Percentiles rank a stretch among this genome's conserved stretches.
phyloP scores from a whole-genome alignment of 306 rosid genomes.

The Prunus armeniaca region DNA sequence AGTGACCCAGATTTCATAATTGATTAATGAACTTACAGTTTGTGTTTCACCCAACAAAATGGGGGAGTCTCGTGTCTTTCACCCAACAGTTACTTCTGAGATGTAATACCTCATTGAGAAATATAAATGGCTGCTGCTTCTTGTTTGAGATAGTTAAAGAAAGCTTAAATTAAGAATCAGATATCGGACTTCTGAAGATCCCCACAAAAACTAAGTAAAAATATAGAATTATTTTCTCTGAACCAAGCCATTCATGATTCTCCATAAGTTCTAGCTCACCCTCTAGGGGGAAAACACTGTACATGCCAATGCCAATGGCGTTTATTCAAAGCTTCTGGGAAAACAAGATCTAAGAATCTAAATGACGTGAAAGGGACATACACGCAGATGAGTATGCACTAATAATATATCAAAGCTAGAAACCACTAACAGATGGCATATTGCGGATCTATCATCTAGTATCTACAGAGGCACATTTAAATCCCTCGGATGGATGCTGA shows the following conservation, averaged over 20 bases:
- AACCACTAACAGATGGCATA: slow-evolving; percentile 34
- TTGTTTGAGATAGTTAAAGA: not conserved
- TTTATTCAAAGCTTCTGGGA: slow-evolving; percentile 11
- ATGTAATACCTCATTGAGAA: not conserved
- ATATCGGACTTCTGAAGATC: not conserved
- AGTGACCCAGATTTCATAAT: too few species aligned
- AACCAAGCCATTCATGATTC: slow-evolving; percentile 16
- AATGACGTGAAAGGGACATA: slow-evolving; percentile 14
- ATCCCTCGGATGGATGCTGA: slow-evolving; percentile 33
- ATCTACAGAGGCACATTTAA: slow-evolving; percentile 35
- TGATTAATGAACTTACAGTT: too few species aligned
- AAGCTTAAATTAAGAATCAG: not conserved
- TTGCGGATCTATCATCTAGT: slow-evolving; percentile 37
- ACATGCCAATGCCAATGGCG: slow-evolving; percentile 20
- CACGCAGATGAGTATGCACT: slow-evolving; percentile 29
- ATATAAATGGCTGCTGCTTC: not conserved
- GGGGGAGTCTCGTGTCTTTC: too few species aligned
- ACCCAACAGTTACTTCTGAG: not conserved
- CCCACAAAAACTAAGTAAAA: not conserved
- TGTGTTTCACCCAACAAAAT: too few species aligned
- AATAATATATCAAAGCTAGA: slow-evolving; percentile 34
- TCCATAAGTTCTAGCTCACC: not conserved
- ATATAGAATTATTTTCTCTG: slow-evolving; percentile 4
- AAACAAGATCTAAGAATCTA: not conserved
- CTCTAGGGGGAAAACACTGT: slow-evolving; percentile 19